Evolutionary conservation across 2,329 filamentous ascomycete genomes (phyloP), one percentile per base, ranked within the genome.

Genomic region (Chaetomium strumarium): DNA sequence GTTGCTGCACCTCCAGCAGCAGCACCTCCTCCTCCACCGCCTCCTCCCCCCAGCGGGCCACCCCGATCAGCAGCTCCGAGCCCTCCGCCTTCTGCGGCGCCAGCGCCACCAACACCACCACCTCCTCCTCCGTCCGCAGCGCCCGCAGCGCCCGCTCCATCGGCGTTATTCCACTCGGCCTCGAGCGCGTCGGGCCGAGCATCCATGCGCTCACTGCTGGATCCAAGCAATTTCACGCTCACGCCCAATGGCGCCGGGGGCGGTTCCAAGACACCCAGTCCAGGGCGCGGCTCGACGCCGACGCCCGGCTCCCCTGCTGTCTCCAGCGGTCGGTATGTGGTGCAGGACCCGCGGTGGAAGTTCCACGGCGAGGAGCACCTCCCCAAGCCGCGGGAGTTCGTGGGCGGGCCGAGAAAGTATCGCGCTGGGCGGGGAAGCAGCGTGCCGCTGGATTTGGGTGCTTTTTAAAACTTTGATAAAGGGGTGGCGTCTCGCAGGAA

Each of bases 351-450:
- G 49, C 78, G 92, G 60, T 99, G 90, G 84, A 86, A 85, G 58
- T 99, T 96, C 66, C 86, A 92, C 62, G 81, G 85, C 43, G 92
- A 96, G 62, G 80, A 77, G 34, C 77, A 88, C 61, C 77, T 97
- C 43, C 92, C 93, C 0, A 92, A 90, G 62, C 92, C 92, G 19
- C 79, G 92, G 63, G 83, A 87, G 1, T 96, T 95, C 65, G 71
- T 76, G 1, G 86, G 86, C n/a, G 83, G 81, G 3, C 72, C 78
- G 17, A 90, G 86, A 67, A 83, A 82, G 66, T 99, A 97, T 70
- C 79, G 92, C 57, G 93, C 93, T 34, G 93, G 93, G 9, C 81
- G 92, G 66, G 92, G 90, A 31, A 96, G 90, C 72, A 96, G 88
- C 74, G 91, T 97, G 60, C 93, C 93, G 30, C 74, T 97, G 62